Base-by-base conservation (phyloP, 306 rosid genomes). In the Sphenostylis stenocarpa region DNA sequence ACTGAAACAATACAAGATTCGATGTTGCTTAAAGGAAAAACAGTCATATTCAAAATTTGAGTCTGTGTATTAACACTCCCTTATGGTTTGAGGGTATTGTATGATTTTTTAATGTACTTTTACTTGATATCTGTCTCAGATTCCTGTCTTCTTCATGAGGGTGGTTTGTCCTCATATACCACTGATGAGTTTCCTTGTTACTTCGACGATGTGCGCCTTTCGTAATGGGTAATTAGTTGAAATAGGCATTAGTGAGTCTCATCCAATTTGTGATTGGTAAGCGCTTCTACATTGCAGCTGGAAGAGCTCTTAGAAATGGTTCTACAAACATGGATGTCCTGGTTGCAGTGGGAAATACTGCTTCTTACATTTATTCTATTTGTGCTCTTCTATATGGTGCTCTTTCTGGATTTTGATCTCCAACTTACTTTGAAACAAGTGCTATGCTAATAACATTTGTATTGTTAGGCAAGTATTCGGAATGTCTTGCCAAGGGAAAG, bases 401-500 rank as follows among this genome's bases (percentile, higher is more conserved):
- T 57, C 36, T 90, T 52, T 89, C 97, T 81, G 99, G 97, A 73
- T 92, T 92, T 80, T 90, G 99, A 97, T 89, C 98, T 67, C 96
- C 98, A 15, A 92, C 90, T 4, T 92, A 96, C 84, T 96, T 96
- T 82, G 99, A 96, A 88, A 96, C 99, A 75, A 92, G 99, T 89
- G 91, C 97, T 73, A 96, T 96, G 99, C 93, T 96, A 70, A 96
- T 96, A 80, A 96, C 99, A 79, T 96, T 96, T 86, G 99, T 96
- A 43, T 87, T 96, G 67, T 75, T 96, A 91, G 99, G 99, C 10
- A 96, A 96, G 83, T 96, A 96, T 82, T 77, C 92, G 87, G 99
- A 96, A 87, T 92, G 93, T 77, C 96, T 96, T 79, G 99, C 99
- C 58, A 96, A 96, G 77, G 99, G 99, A 75, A 96, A 96, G 87